Base-by-base conservation (phyloP, 345 rosid genomes). In the Rhizophora mangle region DNA sequence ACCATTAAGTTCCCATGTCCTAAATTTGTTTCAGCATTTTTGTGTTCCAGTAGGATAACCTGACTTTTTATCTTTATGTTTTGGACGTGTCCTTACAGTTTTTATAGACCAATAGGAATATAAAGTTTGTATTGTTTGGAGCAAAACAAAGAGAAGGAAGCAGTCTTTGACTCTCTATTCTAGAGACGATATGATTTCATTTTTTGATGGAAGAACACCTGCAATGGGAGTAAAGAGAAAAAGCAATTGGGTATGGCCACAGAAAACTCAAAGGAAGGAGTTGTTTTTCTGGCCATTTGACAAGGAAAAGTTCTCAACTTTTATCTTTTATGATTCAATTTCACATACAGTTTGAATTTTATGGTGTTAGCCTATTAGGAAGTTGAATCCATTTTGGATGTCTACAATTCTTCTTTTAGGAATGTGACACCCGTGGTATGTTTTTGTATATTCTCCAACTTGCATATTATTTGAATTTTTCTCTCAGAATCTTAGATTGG, bases 271-370 rank as follows among this genome's bases (percentile, higher is more conserved):
- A 84, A 37, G 73, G 62, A 79, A 72, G 97, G 97, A 71, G 98
- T 96, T 78, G 90, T 87, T 76, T 85, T 94, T 78, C 89, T 94
- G 82, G 97, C 93, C 49, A 97, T 94, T 64, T 92, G 88, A 78
- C 82, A 96, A 39, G 98, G 97, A 82, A 94, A 91, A 95, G 97
- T 91, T 62, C 61, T 57, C 19, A 58, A 32, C 49, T 61, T 63
- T 71, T 37, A 56, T 65, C 59, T 10, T 10, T 6, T 36, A 47
- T 10, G 21, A 6, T 6, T 56, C 15, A 47, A 47, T 20, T 4
- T 72, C 9, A 16, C 49, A 13, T 24, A 26, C 9, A 11, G 36
- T 52, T 27, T 29, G 51, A 52, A 61, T 8, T 16, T 10, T 53
- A 9, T 62, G 36, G 36, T 34, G 6, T 34, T 34, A 34, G 49